Conservation (phyloP, 768 basidiomycete species). For the Phylloporus sp. region DNA sequence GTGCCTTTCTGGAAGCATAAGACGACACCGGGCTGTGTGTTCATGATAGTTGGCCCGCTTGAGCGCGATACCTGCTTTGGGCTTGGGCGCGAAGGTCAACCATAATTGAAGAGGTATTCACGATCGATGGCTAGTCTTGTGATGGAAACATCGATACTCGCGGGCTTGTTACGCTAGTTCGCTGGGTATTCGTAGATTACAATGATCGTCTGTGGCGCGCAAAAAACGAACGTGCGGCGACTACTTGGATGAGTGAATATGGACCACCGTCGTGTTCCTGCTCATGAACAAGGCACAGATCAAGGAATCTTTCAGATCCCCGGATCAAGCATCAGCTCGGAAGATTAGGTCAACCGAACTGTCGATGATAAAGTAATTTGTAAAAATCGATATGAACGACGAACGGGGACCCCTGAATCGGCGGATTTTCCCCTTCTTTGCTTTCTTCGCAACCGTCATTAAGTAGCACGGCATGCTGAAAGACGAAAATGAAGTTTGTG, state of each 20-base stretch:
- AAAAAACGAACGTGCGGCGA: not conserved
- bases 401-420: too few relatives aligned
- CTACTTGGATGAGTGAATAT: not conserved
- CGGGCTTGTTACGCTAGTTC: constrained; percentile 39
- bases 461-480: too few relatives aligned
- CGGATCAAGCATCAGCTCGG: too few relatives aligned
- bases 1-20: constrained; percentile 42
- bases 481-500: too few relatives aligned
- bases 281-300: not conserved
- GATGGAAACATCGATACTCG: constrained; percentile 37
- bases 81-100: constrained; percentile 37
- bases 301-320: too few relatives aligned
- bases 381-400: too few relatives aligned
- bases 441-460: too few relatives aligned
- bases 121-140: constrained; percentile 42
- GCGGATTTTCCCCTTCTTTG: too few relatives aligned
- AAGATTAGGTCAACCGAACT: too few relatives aligned
- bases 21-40: constrained; percentile 28
- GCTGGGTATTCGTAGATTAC: constrained; percentile 43
- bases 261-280: not conserved
- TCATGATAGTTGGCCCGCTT: constrained; percentile 39
- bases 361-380: too few relatives aligned
- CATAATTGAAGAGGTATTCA: constrained; percentile 39
- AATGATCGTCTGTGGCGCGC: constrained; percentile 38
- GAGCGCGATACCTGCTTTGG: constrained; percentile 15